These are phyloP conservation scores for Linnemannia elongata DNA, from an alignment of 192 early-diverging fungal genomes.

Conservation along the genomic window DNA sequence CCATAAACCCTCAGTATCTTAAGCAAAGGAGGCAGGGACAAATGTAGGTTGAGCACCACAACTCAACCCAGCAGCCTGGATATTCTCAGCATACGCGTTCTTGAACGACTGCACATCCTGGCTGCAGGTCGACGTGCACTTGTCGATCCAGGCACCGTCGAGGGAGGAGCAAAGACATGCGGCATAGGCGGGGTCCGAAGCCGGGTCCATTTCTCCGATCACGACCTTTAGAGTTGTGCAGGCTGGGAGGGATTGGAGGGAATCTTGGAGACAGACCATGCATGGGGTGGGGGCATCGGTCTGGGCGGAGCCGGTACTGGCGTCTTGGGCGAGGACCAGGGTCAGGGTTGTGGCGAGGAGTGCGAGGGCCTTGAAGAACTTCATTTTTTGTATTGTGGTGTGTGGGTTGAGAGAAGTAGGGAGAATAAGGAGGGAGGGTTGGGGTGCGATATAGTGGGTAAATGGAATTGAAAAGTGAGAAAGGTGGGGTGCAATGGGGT, in stretches of 20 bases:
- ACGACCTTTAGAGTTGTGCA: not conserved
- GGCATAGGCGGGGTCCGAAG: slow-evolving; percentile 12
- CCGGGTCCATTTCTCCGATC: slow-evolving; percentile 7
- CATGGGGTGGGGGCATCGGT: not conserved
- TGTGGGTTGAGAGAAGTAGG: not conserved
- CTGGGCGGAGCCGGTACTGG: not conserved
- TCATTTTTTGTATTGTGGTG: not conserved
- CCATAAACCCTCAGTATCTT: not conserved
- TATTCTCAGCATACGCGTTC: slow-evolving; percentile 15
- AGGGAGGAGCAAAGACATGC: slow-evolving; percentile 30
- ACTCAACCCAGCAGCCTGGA: slow-evolving; percentile 26
- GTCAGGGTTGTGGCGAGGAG: not conserved
- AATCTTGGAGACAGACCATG: slow-evolving; percentile 10
- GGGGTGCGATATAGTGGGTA: not conserved
- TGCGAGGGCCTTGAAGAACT: slow-evolving; percentile 6
- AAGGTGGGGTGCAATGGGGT: not conserved
- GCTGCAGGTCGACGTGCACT: not conserved
- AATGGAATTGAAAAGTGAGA: not conserved
- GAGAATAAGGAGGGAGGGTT: not conserved
- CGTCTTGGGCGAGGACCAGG: slow-evolving; percentile 3
- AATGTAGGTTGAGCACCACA: slow-evolving; percentile 17
- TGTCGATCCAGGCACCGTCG: slow-evolving; percentile 34
- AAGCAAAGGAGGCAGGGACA: not conserved
- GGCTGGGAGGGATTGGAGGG: slow-evolving; percentile 13
- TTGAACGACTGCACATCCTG: slow-evolving; percentile 26